Conservation (phyloP, 2,329 filamentous ascomycete genomes). For the Decorospora gaudefroyi region DNA sequence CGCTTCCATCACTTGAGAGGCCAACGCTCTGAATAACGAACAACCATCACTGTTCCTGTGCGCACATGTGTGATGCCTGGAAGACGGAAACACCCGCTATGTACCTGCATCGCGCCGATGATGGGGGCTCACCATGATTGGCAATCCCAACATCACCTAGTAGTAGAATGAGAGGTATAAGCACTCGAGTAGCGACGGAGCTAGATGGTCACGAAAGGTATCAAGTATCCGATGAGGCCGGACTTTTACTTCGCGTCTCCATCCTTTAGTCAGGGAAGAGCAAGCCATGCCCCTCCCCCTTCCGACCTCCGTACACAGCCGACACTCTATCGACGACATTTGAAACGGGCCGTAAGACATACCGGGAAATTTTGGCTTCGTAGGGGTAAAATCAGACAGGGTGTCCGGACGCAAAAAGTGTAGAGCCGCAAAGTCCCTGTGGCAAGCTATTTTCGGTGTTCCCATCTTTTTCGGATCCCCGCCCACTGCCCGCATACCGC, state of each 20-base stretch:
- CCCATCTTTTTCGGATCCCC: slow-evolving; percentile 33
- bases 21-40: too few relatives aligned
- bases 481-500: slow-evolving; percentile 24
- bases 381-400: slow-evolving; percentile 16
- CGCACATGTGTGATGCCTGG: slow-evolving; percentile 16
- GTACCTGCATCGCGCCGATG: slow-evolving; percentile 11
- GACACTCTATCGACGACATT: slow-evolving; percentile 22
- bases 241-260: slow-evolving; percentile 19
- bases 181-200: neutral
- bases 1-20: neutral
- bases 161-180: too few relatives aligned
- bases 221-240: slow-evolving; percentile 2
- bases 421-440: slow-evolving; percentile 32
- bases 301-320: slow-evolving; percentile 35
- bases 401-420: slow-evolving; percentile 20
- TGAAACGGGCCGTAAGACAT: slow-evolving; percentile 17
- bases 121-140: slow-evolving; percentile 1
- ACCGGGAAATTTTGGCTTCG: slow-evolving; percentile 19
- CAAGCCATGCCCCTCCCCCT: slow-evolving; percentile 35
- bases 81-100: slow-evolving; percentile 12
- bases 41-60: too few relatives aligned
- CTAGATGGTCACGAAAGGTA: neutral
- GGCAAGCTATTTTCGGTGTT: slow-evolving; percentile 30
- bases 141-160: neutral
- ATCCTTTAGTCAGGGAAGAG: slow-evolving; percentile 15